Base-by-base conservation (phyloP, 2,329 filamentous ascomycete genomes). In the Aureobasidium vineae region DNA sequence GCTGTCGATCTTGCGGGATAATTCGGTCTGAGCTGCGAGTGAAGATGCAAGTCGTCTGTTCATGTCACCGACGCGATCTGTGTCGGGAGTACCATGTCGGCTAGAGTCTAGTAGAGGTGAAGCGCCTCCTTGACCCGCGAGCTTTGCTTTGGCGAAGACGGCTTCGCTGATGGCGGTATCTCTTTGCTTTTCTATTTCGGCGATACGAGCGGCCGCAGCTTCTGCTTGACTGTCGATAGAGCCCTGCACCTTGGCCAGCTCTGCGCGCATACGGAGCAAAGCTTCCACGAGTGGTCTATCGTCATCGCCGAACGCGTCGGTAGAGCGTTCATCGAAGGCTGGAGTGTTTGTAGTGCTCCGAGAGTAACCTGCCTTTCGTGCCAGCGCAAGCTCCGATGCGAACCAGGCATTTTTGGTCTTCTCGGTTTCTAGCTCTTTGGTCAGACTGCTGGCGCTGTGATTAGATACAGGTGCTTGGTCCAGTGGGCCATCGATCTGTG, bases 341-440 rank as follows among this genome's bases (percentile, higher is more conserved):
- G 91, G 88, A 73, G 86, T 90, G 31, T 87, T 84, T 1, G 69
- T 67, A 2, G 71, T 66, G 13, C 88, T 87, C 2, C 87, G 81
- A 69, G 91, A 85, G 73, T 98, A 99, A 5, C 95, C 95, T 47
- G 91, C 87, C 78, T 97, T 97, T 59, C 90, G 88, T 7, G 95
- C 96, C 69, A 99, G 82, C 67, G 96, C 92, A 53, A 99, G 82
- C 78, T 99, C 95, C 0, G 94, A 97, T 8, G 92, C 92, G 77
- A 96, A 97, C 95, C 95, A 99, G 0, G 94, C 94, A 78, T 97
- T 98, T 61, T 90, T 87, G 73, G 90, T 95, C 73, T 91, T 91
- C 3, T 89, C 85, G 10, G 87, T 84, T 75, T 99, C 94, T 2
- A 99, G 83, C 75, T 99, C 95, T 75, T 95, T 94, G 16, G 91